Percentiles rank a stretch among this genome's conserved stretches.
Evolutionary conservation across 1,284 basidiomycete species (phyloP).

Genomic region (Cerioporus squamosus): DNA sequence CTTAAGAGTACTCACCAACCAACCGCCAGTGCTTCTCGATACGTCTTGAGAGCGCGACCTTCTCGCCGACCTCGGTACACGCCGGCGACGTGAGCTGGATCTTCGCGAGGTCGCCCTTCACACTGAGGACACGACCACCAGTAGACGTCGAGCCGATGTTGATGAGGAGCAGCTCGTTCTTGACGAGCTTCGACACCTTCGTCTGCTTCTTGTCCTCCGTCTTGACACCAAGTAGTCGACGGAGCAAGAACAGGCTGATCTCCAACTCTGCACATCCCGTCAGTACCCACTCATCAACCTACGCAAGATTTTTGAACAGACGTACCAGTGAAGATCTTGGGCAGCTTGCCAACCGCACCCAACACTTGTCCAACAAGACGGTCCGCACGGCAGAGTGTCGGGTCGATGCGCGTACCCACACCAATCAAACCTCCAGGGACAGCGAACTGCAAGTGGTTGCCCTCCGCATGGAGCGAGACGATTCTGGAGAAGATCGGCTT

Average conservation of each 20-base stretch:
- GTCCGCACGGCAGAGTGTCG: constrained; percentile 96
- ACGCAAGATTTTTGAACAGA: neutral
- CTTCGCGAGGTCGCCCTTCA: constrained; percentile 93
- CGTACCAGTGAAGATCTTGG: constrained; percentile 90
- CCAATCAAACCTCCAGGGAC: constrained; percentile 98
- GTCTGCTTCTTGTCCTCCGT: constrained; percentile 99
- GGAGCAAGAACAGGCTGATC: constrained; percentile 91
- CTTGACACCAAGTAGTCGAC: constrained; percentile 96
- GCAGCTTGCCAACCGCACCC: constrained; percentile 91
- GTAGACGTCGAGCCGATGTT: constrained; percentile 96
- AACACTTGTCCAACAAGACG: constrained; percentile 96
- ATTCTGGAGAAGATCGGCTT: constrained; percentile 94
- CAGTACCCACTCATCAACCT: neutral
- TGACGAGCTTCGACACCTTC: constrained; percentile 91
- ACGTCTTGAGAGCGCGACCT: constrained; percentile 89
- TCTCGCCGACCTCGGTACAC: constrained; percentile 94
- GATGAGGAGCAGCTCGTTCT: constrained; percentile 92
- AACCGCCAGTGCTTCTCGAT: constrained; percentile 99
- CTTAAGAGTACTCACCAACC: constrained; percentile 66
- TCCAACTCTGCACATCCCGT: constrained; percentile 68
- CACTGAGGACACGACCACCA: constrained; percentile 88
- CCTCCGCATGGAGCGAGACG: constrained; percentile 92
- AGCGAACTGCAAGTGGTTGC: constrained; percentile 93
- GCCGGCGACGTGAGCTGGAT: constrained; percentile 92
- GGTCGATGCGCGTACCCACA: constrained; percentile 97